Percentiles rank a stretch among this genome's conserved stretches.
These are phyloP conservation scores for Cladosporium sp. DNA, from an alignment of 2,329 filamentous ascomycete genomes.

Conservation along the genomic window DNA sequence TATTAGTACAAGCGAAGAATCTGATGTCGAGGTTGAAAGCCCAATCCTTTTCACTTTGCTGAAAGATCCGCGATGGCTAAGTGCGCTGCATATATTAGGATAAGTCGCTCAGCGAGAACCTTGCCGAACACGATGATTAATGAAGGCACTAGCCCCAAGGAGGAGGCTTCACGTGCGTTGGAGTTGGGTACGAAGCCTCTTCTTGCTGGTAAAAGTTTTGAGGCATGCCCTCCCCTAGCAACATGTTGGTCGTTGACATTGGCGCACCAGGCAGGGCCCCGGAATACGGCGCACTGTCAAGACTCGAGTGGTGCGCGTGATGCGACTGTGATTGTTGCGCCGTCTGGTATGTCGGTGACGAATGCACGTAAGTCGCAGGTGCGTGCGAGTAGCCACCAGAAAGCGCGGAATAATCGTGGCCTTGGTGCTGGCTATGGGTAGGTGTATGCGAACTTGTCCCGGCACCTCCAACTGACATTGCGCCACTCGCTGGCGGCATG, in stretches of 20 bases:
- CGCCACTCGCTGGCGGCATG: slow-evolving; percentile 6
- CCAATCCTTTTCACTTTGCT: no score
- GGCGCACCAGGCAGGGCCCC: background rate
- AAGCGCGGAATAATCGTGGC: slow-evolving; percentile 5
- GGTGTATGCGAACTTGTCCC: slow-evolving; percentile 11
- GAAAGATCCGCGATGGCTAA: no score
- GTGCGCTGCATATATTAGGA: background rate
- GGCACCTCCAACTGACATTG: slow-evolving; percentile 10
- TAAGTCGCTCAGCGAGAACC: no score
- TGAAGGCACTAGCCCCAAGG: background rate
- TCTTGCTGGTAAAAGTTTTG: slow-evolving; percentile 13
- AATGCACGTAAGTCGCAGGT: slow-evolving; percentile 6
- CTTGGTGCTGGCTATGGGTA: slow-evolving; percentile 9
- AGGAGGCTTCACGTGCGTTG: slow-evolving; percentile 10
- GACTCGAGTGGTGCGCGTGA: slow-evolving; percentile 12
- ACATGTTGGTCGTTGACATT: background rate
- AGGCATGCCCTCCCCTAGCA: slow-evolving; percentile 7
- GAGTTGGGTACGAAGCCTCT: slow-evolving; percentile 12
- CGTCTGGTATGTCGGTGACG: slow-evolving; percentile 9
- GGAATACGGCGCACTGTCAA: slow-evolving; percentile 3
- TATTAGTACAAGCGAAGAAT: slow-evolving; percentile 8
- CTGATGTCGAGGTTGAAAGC: background rate
- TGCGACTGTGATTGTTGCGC: slow-evolving; percentile 6
- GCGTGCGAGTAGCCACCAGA: slow-evolving; percentile 11
- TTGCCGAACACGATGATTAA: no score